These are phyloP conservation scores for Antarctomyces pellizariae DNA, from an alignment of 495 filamentous ascomycete species.

Conservation along the genomic window DNA sequence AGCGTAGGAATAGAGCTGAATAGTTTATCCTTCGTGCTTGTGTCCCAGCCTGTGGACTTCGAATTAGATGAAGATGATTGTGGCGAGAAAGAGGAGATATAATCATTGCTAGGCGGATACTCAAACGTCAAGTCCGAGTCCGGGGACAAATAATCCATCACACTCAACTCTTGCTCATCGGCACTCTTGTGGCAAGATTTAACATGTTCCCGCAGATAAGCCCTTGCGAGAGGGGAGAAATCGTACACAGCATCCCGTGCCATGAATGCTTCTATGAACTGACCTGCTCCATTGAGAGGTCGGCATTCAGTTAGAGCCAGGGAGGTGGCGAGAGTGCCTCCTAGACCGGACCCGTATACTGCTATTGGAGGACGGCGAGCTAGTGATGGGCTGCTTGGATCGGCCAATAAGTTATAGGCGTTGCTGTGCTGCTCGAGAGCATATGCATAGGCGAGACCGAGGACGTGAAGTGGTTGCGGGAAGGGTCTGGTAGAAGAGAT, in stretches of 20 bases:
- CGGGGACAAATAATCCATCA: too few species aligned
- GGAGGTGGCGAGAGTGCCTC: constrained; percentile 22
- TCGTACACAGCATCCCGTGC: constrained; percentile 28
- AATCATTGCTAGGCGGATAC: constrained; percentile 1
- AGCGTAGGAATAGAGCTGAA: constrained; percentile 12
- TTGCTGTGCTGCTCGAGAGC: too few species aligned
- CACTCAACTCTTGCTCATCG: too few species aligned
- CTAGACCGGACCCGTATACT: constrained; percentile 25
- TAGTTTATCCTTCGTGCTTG: constrained; percentile 9
- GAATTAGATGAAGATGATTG: not conserved
- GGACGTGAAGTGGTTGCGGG: too few species aligned
- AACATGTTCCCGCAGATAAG: not conserved
- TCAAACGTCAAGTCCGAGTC: too few species aligned
- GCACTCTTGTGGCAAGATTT: constrained; percentile 1
- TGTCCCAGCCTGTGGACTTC: constrained; percentile 2
- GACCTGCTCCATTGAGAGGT: constrained; percentile 5
- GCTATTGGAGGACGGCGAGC: constrained; percentile 12
- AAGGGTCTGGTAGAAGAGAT: too few species aligned
- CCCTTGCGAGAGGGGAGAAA: not conserved
- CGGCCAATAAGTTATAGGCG: not conserved
- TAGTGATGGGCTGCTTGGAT: not conserved
- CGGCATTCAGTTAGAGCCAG: constrained; percentile 25
- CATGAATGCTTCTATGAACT: constrained; percentile 22
- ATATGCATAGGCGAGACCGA: too few species aligned
- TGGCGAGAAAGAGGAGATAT: not conserved